Conservation (phyloP, 176 grass and related monocot genomes). For the Rhipidocladum racemiflorum region DNA sequence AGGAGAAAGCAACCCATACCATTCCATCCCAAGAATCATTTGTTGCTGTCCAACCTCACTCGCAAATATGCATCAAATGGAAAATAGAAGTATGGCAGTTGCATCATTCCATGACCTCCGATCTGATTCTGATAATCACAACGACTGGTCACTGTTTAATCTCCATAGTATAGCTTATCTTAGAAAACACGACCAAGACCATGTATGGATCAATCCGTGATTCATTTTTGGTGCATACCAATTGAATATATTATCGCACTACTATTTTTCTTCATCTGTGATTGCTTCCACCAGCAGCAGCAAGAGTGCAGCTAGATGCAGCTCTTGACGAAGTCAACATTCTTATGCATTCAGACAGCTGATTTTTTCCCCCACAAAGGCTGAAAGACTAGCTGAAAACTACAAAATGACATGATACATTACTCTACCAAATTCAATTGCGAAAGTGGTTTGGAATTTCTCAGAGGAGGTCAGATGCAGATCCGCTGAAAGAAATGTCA, state of each 20-base stretch:
- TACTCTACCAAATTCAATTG: neutral
- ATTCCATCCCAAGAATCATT: neutral
- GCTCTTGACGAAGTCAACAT: neutral
- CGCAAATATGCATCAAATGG: neutral
- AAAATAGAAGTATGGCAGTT: neutral
- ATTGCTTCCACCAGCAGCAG: conserved; percentile 2
- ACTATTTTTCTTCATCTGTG: neutral
- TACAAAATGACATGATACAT: neutral
- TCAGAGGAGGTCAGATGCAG: neutral
- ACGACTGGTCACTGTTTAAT: conserved; percentile 2
- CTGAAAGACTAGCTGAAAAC: no score
- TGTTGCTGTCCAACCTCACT: neutral
- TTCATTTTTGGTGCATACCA: neutral
- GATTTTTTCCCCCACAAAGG: no score
- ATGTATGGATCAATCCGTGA: neutral
- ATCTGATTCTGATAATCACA: conserved; percentile 23
- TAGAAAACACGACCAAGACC: neutral
- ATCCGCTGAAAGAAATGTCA: neutral
- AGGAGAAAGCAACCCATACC: neutral
- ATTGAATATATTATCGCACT: neutral
- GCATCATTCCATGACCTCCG: neutral
- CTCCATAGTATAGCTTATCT: neutral
- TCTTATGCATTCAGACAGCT: no score
- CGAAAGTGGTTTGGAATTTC: neutral
- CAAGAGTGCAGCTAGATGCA: neutral